Percentiles rank a stretch among this genome's conserved stretches.
Evolutionary conservation across 2,329 filamentous ascomycete species (phyloP).

Genomic region (Aspergillus luchuensis): DNA sequence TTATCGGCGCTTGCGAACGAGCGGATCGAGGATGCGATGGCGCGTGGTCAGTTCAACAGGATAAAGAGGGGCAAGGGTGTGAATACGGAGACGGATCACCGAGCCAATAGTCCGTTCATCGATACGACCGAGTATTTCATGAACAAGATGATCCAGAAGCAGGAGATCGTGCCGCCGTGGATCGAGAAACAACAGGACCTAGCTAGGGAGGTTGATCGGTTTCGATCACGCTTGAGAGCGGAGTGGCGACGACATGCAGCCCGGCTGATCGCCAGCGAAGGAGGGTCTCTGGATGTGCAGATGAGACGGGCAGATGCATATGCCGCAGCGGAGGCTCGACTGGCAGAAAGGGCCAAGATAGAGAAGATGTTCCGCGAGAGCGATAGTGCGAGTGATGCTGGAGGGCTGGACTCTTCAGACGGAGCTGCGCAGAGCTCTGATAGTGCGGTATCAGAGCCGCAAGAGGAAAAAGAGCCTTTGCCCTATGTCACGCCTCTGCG

Average conservation of each 20-base stretch:
- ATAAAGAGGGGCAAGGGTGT: constrained; percentile 77
- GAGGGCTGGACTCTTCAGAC: constrained; percentile 15
- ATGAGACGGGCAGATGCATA: constrained; percentile 71
- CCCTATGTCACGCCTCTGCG: constrained; percentile 67
- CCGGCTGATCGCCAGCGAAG: constrained; percentile 72
- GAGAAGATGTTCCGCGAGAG: constrained; percentile 28
- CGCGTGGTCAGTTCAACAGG: constrained; percentile 83
- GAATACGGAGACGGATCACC: constrained; percentile 70
- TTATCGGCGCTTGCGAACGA: constrained; percentile 85
- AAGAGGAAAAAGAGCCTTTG: constrained; percentile 22
- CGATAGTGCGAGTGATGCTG: not conserved
- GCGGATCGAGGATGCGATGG: constrained; percentile 90
- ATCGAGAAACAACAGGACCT: constrained; percentile 98
- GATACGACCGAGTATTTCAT: constrained; percentile 97
- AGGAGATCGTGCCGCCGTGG: constrained; percentile 95
- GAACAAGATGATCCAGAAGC: constrained; percentile 97
- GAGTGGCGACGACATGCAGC: constrained; percentile 87
- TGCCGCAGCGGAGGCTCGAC: constrained; percentile 69
- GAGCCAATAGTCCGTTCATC: constrained; percentile 83
- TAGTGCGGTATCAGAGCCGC: not conserved
- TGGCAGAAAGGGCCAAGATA: constrained; percentile 27
- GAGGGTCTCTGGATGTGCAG: constrained; percentile 74
- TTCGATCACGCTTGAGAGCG: constrained; percentile 71
- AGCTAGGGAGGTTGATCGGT: constrained; percentile 66
- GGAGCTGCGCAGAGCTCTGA: not conserved